Percentiles rank a stretch among this genome's conserved stretches.
Evolutionary conservation across 75 land plant genomes (phyloP).

Genomic region (Selaginella tamariscina): DNA sequence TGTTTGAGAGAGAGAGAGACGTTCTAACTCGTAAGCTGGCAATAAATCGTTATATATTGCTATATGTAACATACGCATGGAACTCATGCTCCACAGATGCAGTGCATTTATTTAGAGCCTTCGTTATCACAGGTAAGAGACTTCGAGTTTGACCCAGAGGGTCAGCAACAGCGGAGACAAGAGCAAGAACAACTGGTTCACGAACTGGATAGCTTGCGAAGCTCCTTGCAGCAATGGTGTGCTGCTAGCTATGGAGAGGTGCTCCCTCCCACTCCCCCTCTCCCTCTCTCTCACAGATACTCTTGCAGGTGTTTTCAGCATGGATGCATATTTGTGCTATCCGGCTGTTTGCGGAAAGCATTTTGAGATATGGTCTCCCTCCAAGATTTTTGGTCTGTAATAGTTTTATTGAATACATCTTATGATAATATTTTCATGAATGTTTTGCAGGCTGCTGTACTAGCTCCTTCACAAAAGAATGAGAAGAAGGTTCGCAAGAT

Average conservation of each 20-base stretch:
- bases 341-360: conserved; percentile 85
- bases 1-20: too few species aligned
- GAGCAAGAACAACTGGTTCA: conserved; percentile 53
- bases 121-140: conserved; percentile 59
- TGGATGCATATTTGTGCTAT: conserved; percentile 98
- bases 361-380: conserved; percentile 93
- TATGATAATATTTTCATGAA: too few species aligned
- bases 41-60: too few species aligned
- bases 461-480: conserved; percentile 58
- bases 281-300: neutral
- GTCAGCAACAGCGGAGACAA: conserved; percentile 43
- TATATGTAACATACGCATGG: too few species aligned
- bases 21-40: too few species aligned
- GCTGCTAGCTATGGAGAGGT: conserved; percentile 96
- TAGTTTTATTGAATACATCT: neutral
- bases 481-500: conserved; percentile 79
- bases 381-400: conserved; percentile 69
- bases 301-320: conserved; percentile 73
- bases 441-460: conserved; percentile 44
- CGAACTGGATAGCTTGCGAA: conserved; percentile 66
- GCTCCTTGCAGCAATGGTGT: conserved; percentile 82
- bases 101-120: neutral
- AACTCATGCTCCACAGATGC: too few species aligned
- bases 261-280: neutral
- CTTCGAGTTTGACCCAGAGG: conserved; percentile 78